Evolutionary conservation across 768 basidiomycete species (phyloP).

Genomic region (Russula sp.): DNA sequence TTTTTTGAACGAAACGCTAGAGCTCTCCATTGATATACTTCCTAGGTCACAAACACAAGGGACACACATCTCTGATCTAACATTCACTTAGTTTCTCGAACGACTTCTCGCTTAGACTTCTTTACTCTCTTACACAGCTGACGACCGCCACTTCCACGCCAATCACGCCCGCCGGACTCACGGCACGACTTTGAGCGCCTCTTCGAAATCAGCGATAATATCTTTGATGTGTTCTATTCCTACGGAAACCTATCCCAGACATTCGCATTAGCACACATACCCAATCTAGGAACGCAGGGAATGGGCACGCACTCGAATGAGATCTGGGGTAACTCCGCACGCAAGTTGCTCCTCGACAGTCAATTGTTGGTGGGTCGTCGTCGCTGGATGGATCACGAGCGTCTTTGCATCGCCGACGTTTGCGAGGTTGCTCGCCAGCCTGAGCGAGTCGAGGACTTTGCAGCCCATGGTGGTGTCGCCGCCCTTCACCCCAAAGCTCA

Average conservation of each 20-base stretch:
- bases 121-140: too few species aligned
- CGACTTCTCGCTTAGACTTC: background rate
- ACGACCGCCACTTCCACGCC: too few species aligned
- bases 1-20: too few species aligned
- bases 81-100: too few species aligned
- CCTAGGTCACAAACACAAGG: too few species aligned
- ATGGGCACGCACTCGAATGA: slow-evolving; percentile 42
- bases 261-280: background rate
- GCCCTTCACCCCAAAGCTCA: slow-evolving; percentile 74
- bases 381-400: slow-evolving; percentile 71
- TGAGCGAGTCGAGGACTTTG: slow-evolving; percentile 59
- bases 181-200: slow-evolving; percentile 32
- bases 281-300: background rate
- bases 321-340: slow-evolving; percentile 59
- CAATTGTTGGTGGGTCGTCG: slow-evolving; percentile 72
- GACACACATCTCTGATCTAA: too few species aligned
- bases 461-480: slow-evolving; percentile 42
- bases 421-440: slow-evolving; percentile 64
- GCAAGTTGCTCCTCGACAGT: slow-evolving; percentile 51
- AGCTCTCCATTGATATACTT: too few species aligned
- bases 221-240: slow-evolving; percentile 39
- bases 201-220: slow-evolving; percentile 40
- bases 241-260: slow-evolving; percentile 33
- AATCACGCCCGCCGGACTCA: background rate
- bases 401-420: slow-evolving; percentile 77